Evolutionary conservation across 2,329 filamentous ascomycete species (phyloP), one percentile per base, ranked within the genome.

Genomic region (Fusarium caatingaense): DNA sequence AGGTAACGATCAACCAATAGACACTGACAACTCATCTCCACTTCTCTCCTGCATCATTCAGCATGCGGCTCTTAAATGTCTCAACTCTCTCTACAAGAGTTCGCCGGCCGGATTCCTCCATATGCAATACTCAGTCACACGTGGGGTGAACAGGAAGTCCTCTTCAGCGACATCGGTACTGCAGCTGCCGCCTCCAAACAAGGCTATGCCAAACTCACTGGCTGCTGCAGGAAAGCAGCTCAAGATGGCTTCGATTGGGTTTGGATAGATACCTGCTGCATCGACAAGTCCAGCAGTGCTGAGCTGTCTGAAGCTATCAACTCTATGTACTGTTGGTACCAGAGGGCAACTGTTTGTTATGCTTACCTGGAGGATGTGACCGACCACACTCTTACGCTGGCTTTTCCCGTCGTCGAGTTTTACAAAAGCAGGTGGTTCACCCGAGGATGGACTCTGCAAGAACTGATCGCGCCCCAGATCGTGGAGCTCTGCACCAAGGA

Each of bases 301-400:
- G 56, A 66, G n/a, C 48, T 66, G 6, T 61, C 61, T 1, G 56
- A 66, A 30, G 62, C 62, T 8, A 67, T 62, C n/a, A 62, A 62
- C 32, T 62, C 56, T 21, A 62, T 62, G 56, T 62, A 61, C 40
- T 44, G 25, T 5, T 66, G 56, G 64, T 66, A 66, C 4, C 45
- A 45, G 15, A 49, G 23, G 21, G 58, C 64, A 3, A 57, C 30
- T 18, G 46, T 56, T 15, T 66, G 64, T 20, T 66, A 66, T 23
- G 49, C 48, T 23, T 66, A 66, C 20, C 21, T 66, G 15, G 44
- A 62, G 27, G 64, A 66, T 28, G 63, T 67, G 9, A 32, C 63
- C 6, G 34, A 13, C 32, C 53, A n/a, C 7, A 23, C n/a, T 16
- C 44, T 27, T 27, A 20, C 20, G 4, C 2, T 15, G 16, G 40